These are phyloP conservation scores for Aspergillus unguis DNA, from an alignment of 2,329 filamentous ascomycete genomes.

Conservation along the genomic window DNA sequence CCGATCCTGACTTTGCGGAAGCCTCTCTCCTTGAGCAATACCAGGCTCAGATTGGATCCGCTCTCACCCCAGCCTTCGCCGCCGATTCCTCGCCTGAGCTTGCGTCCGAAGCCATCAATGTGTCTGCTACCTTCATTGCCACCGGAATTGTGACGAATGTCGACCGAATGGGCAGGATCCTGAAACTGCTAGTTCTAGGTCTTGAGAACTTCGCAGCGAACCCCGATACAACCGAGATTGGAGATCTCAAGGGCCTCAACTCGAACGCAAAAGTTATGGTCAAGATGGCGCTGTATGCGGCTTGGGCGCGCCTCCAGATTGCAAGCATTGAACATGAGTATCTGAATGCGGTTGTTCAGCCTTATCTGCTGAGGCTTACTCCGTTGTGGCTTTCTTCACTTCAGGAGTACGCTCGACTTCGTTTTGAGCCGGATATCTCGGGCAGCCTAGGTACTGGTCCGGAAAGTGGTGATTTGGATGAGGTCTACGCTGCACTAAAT, in stretches of 20 bases:
- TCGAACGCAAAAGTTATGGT: conserved; percentile 98
- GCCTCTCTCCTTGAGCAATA: conserved; percentile 96
- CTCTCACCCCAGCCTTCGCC: conserved; percentile 92
- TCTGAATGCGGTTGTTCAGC: conserved; percentile 79
- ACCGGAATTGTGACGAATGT: conserved; percentile 97
- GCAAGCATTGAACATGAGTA: conserved; percentile 91
- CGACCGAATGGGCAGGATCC: conserved; percentile 96
- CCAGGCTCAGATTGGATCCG: conserved; percentile 96
- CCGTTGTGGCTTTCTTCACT: conserved; percentile 92
- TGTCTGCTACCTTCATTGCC: conserved; percentile 96
- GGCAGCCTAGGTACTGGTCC: conserved; percentile 79
- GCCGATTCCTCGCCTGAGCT: conserved; percentile 93
- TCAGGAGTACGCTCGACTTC: conserved; percentile 84
- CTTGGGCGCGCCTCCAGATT: conserved; percentile 95
- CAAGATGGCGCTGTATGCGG: conserved; percentile 93
- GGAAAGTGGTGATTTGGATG: conserved; percentile 80
- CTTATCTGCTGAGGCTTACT: conserved; percentile 84
- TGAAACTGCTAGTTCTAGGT: conserved; percentile 86
- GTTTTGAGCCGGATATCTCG: conserved; percentile 96
- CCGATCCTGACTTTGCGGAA: conserved; percentile 96
- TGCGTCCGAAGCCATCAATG: conserved; percentile 92
- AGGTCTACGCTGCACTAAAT: conserved; percentile 91
- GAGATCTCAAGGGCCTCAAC: conserved; percentile 86
- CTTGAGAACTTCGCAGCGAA: conserved; percentile 87
- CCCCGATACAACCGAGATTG: conserved; percentile 78